Conservation (phyloP, 148 eudicot genomes). For the Nyssa sinensis region DNA sequence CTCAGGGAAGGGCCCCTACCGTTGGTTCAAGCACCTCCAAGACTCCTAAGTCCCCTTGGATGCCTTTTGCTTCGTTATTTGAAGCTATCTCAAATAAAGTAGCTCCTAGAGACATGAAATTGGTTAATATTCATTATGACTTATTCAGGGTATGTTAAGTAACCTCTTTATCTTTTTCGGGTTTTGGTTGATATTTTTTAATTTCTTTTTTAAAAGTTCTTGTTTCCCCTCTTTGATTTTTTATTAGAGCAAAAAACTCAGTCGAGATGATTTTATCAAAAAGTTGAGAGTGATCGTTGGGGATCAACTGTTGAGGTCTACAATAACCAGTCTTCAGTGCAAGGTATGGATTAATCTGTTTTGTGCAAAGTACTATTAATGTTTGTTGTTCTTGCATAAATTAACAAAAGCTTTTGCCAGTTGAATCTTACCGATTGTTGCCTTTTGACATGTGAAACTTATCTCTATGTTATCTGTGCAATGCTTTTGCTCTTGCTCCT, state of each 20-base stretch:
- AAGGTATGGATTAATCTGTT: conserved; percentile 27
- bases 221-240: conserved; percentile 4
- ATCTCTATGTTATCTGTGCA: not conserved
- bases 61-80: conserved; percentile 40
- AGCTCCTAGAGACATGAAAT: conserved; percentile 24
- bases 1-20: conserved; percentile 10
- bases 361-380: not conserved
- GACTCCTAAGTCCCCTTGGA: conserved; percentile 38
- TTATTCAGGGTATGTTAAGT: conserved; percentile 22
- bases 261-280: conserved; percentile 35
- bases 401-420: not conserved
- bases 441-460: not conserved
- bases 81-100: conserved; percentile 31
- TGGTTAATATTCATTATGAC: conserved; percentile 25
- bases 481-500: too few relatives aligned
- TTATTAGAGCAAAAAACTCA: conserved; percentile 36
- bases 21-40: conserved; percentile 24
- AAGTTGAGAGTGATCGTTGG: conserved; percentile 47
- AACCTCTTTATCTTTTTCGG: not conserved
- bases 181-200: not conserved
- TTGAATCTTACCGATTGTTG: not conserved
- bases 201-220: not conserved
- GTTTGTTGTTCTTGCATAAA: not conserved
- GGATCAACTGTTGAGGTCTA: conserved; percentile 38
- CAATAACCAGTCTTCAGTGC: conserved; percentile 37